These are phyloP conservation scores for Populus ilicifolia DNA, from an alignment of 345 rosid species.

Conservation along the genomic window DNA sequence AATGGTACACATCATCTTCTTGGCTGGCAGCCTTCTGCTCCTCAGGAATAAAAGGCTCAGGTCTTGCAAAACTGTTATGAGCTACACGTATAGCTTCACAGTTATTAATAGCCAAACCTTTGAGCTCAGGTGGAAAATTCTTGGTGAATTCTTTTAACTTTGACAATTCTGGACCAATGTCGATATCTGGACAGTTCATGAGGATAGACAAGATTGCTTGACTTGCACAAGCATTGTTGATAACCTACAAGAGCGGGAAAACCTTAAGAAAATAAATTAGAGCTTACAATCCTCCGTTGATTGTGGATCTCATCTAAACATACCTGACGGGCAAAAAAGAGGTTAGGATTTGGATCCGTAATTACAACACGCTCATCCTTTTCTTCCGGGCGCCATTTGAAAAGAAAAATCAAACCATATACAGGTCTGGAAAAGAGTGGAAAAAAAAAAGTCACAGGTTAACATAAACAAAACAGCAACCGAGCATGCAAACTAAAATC, in stretches of 20 bases:
- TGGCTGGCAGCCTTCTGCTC: constrained; percentile 86
- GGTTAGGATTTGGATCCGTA: constrained; percentile 68
- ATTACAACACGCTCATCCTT: constrained; percentile 85
- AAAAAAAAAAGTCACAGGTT: not conserved
- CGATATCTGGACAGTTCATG: constrained; percentile 81
- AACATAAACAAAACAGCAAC: not conserved
- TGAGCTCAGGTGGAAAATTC: constrained; percentile 90
- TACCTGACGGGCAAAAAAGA: constrained; percentile 95
- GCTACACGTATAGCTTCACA: constrained; percentile 88
- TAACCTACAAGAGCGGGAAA: constrained; percentile 44
- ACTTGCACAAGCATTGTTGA: constrained; percentile 98
- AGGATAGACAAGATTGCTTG: constrained; percentile 93
- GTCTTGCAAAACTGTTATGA: constrained; percentile 97
- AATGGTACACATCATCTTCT: constrained; percentile 96
- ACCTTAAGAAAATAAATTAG: not conserved
- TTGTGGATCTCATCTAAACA: constrained; percentile 3
- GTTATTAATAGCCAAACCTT: constrained; percentile 93
- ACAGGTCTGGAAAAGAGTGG: constrained; percentile 62
- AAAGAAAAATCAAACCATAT: constrained; percentile 91
- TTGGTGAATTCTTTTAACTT: constrained; percentile 81
- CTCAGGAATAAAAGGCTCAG: constrained; percentile 89
- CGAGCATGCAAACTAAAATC: not conserved
- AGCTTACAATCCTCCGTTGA: not conserved
- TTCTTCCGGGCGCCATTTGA: constrained; percentile 93
- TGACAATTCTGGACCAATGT: constrained; percentile 78